Base-by-base conservation (phyloP, 257 asterid species). In the Galeopsis tetrahit region DNA sequence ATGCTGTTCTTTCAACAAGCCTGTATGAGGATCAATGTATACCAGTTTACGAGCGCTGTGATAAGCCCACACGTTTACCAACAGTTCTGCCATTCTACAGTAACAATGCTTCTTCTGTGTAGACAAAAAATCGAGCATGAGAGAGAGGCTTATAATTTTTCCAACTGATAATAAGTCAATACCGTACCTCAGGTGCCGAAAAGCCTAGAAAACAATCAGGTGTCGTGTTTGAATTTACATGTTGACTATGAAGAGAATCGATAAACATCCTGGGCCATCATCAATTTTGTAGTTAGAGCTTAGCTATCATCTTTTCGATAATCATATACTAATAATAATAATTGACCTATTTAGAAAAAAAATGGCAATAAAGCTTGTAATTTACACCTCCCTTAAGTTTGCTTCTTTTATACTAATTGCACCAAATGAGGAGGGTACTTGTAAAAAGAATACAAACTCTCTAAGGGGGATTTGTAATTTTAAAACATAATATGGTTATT, bases 51-150 rank as follows among this genome's bases (percentile, higher is more conserved):
- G 85, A 36, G 88, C 95, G 69, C 97, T 92, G 67, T 95, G 99
- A 76, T 92, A 95, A 31, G 97, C 98, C 99, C 99, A 95, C 4
- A 95, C 96, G 13, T 95, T 95, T 61, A 95, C 98, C 65, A 95
- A 53, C 66, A 90, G 84, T 68, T 92, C 97, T 80, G 86, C 60
- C 40, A 90, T 75, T 69, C 96, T 96, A 72, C 98, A 92, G 77
- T 95, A 95, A 62, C 99, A 95, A 36, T 88, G 93, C 75, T 79
- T 67, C 83, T 88, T 87, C 99, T 95, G 97, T 62, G 62, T 46
- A 66, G 67, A 73, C 17, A 75, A 75, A 60, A 14, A 76, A 58
- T 40, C 63, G 38, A 48, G 68, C 57, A 62, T 79, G 64, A 85
- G 76, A 73, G 69, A 75, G 59, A 34, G 21, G 11, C 13, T 51